Evolutionary conservation across 2,329 filamentous ascomycete genomes (phyloP), one percentile per base, ranked within the genome.

Genomic region (Fusarium redolens): DNA sequence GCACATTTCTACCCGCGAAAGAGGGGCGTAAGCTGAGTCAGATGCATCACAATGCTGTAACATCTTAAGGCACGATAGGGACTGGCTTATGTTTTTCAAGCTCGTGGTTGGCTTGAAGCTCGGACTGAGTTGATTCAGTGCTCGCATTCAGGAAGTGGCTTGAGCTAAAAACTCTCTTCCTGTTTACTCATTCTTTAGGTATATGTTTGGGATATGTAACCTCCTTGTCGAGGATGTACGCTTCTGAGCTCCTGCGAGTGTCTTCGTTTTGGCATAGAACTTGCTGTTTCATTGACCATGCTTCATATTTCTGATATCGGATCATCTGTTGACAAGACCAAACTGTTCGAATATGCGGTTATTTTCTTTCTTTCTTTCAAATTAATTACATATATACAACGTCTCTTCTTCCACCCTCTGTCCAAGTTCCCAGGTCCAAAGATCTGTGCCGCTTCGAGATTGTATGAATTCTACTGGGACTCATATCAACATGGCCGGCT

Each of bases 11-110:
- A 12, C 11, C 38, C 9, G 17, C 28, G 13, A 20, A 22, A 31
- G 56, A 38, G 20, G 45, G 45, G 56, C 9, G 20, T 59, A 59
- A 59, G 56, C 56, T 59, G 56, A 59, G 56, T 59, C 56, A 59
- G 56, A 52, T 59, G 8, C 11, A 28, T 51, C 20, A 8, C 18
- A 15, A 15, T 25, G 18, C 20, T 30, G 17, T 15, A 28, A 28
- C 43, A 25, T 45, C 12, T 14, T 8, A 25, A 47, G 22, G 54
- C n/a, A 35, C 12, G 41, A 30, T 22, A 48, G 1, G 12, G 12
- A 9, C 15, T 18, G 3, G 54, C 30, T 57, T 51, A 37, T 59
- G 12, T 20, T 38, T 15, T 28, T 2, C 11, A 3, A 37, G 22
- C 30, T 5, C 6, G 15, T 51, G 22, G 11, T 50, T 30, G 33